Evolutionary conservation across 768 basidiomycete genomes (phyloP).

Genomic region (Imleria badia): DNA sequence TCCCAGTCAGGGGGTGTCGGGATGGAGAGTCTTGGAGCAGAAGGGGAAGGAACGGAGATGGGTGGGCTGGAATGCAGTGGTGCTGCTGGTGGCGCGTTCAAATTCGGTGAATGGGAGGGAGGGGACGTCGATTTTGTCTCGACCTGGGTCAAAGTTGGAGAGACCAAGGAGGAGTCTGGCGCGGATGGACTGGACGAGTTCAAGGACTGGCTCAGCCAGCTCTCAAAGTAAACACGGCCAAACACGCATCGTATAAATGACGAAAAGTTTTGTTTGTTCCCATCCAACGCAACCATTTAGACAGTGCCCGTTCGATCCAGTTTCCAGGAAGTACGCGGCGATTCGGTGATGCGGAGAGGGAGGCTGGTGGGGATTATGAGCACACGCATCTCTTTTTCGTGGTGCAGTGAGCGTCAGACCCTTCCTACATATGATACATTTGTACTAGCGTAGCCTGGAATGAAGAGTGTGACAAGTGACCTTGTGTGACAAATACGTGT

Average conservation of each 20-base stretch:
- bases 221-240: conserved; percentile 26
- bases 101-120: conserved; percentile 81
- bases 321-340: conserved; percentile 53
- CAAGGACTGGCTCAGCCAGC: conserved; percentile 48
- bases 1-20: conserved; percentile 66
- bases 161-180: conserved; percentile 26
- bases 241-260: conserved; percentile 26
- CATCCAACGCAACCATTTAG: conserved; percentile 58
- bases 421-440: conserved; percentile 57
- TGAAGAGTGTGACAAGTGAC: conserved; percentile 9
- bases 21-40: conserved; percentile 72
- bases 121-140: conserved; percentile 72
- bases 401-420: conserved; percentile 66
- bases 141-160: conserved; percentile 46
- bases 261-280: not conserved
- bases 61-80: conserved; percentile 74
- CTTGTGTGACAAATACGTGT: conserved; percentile 7
- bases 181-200: conserved; percentile 44
- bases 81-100: conserved; percentile 55
- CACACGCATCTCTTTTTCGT: conserved; percentile 47
- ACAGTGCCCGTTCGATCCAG: conserved; percentile 67
- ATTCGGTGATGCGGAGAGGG: conserved; percentile 68
- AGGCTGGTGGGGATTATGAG: conserved; percentile 58
- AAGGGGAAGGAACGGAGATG: conserved; percentile 61
- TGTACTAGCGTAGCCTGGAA: not conserved